Evolutionary conservation across 2,329 filamentous ascomycete species (phyloP).

Genomic region (Fusarium nodosum): DNA sequence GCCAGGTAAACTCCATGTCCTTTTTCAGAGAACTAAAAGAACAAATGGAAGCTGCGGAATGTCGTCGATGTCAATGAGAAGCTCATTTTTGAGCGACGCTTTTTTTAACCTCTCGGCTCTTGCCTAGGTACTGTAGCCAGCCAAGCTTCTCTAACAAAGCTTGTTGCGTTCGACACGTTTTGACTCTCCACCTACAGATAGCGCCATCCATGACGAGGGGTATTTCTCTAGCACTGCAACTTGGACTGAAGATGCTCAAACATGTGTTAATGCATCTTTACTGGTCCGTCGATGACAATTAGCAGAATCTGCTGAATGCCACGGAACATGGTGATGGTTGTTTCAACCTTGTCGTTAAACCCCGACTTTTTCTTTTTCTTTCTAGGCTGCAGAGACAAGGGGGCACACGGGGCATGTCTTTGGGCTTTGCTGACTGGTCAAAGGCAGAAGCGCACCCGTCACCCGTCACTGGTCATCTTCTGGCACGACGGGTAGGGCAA

Average conservation of each 20-base stretch:
- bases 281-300: conserved; percentile 27
- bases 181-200: conserved; percentile 6
- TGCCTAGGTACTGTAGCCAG: not conserved
- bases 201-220: not conserved
- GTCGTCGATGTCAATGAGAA: not conserved
- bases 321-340: not conserved
- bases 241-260: conserved; percentile 17
- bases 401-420: conserved; percentile 25
- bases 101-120: conserved; percentile 10
- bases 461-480: conserved; percentile 10
- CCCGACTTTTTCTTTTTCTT: conserved; percentile 12
- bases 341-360: conserved; percentile 4
- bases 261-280: not conserved
- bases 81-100: not conserved
- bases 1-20: not conserved
- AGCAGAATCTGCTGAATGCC: not conserved
- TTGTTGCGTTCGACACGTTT: conserved; percentile 22
- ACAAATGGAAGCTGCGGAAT: not conserved
- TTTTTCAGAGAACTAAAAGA: not conserved
- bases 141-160: conserved; percentile 31
- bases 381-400: conserved; percentile 2
- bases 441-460: conserved; percentile 19
- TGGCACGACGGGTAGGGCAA: conserved; percentile 28
- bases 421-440: conserved; percentile 22
- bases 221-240: not conserved